Conservation (phyloP, 768 basidiomycete genomes). For the Trametes villosa region DNA sequence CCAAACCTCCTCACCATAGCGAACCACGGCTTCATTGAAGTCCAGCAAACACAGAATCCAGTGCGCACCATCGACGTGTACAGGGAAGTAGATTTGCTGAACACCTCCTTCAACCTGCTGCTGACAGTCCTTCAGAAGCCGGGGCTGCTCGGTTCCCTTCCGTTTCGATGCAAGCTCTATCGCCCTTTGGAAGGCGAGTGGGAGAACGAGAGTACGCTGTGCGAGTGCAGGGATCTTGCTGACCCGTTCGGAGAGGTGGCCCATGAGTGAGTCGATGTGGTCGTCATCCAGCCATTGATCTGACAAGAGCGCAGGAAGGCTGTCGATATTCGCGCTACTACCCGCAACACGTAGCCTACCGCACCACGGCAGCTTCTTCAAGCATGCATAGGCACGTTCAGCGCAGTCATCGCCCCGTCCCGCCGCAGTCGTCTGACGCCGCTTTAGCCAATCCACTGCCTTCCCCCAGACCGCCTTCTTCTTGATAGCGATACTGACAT, state of each 20-base stretch:
- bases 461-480: slow-evolving; percentile 2
- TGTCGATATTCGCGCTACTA: neutral
- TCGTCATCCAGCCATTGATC: slow-evolving; percentile 15
- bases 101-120: neutral
- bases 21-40: slow-evolving; percentile 1
- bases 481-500: neutral
- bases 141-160: neutral
- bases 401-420: neutral
- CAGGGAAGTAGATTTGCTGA: slow-evolving; percentile 3
- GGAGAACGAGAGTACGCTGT: neutral
- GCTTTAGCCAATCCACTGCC: neutral
- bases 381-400: neutral
- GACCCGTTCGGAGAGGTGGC: neutral
- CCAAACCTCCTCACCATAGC: slow-evolving; percentile 7
- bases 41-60: slow-evolving; percentile 21
- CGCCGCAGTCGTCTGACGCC: neutral
- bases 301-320: slow-evolving; percentile 5
- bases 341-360: neutral
- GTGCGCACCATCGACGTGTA: slow-evolving; percentile 11
- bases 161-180: neutral
- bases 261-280: slow-evolving; percentile 7
- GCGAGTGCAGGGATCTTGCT: neutral
- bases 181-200: neutral
- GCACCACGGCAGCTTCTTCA: neutral
- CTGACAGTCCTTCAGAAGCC: neutral